phyloP scores from a whole-genome alignment of 2,329 filamentous ascomycete genomes.

The Stachybotrys chartarum region DNA sequence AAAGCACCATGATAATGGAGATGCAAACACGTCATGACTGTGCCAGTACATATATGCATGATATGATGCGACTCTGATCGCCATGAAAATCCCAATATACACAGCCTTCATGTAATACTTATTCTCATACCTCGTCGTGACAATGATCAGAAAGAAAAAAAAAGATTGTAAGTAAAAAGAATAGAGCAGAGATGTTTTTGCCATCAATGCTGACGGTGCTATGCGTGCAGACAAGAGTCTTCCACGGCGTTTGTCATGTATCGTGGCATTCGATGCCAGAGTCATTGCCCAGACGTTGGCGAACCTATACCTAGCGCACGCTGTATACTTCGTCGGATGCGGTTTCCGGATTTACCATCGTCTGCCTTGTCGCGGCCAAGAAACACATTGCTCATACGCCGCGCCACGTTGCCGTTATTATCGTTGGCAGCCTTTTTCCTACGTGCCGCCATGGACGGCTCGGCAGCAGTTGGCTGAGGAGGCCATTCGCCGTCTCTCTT shows the following conservation, averaged over 20 bases:
- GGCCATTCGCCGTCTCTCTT: constrained; percentile 93
- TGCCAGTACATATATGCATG: neutral
- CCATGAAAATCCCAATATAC: neutral
- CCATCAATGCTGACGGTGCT: too few species aligned
- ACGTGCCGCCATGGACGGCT: constrained; percentile 25
- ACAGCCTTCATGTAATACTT: neutral
- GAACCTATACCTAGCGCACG: constrained; percentile 34
- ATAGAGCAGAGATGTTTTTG: too few species aligned
- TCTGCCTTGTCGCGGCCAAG: constrained; percentile 33
- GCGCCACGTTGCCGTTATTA: constrained; percentile 19
- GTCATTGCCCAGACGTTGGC: neutral
- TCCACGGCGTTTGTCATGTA: too few species aligned
- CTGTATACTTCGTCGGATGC: constrained; percentile 38
- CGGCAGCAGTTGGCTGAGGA: constrained; percentile 40
- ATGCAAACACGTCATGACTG: neutral
- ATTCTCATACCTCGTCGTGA: neutral
- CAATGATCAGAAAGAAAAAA: too few species aligned
- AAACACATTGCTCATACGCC: constrained; percentile 41
- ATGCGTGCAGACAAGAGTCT: too few species aligned
- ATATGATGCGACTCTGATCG: neutral
- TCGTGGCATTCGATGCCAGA: neutral
- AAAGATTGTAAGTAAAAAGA: too few species aligned
- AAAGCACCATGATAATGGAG: neutral
- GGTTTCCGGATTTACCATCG: constrained; percentile 24
- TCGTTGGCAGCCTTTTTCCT: constrained; percentile 29